Evolutionary conservation across 768 basidiomycete genomes (phyloP).

Genomic region (Mycena crocata): DNA sequence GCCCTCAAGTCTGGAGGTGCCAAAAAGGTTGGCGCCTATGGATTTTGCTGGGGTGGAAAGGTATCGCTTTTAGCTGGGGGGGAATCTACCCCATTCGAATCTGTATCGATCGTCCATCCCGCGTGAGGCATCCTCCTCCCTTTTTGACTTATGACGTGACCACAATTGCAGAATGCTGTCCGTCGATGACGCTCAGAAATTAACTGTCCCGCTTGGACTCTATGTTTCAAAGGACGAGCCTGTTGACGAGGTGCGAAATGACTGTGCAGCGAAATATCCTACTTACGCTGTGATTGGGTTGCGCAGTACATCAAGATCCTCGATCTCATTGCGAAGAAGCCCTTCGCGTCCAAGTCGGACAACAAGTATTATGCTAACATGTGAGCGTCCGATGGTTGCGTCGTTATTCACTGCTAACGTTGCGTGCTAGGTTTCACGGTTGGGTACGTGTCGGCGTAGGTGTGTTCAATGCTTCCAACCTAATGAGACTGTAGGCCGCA

Average conservation of each 20-base stretch:
- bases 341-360: conserved; percentile 61
- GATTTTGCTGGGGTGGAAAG: conserved; percentile 73
- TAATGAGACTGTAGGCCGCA: conserved; percentile 52
- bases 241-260: conserved; percentile 56
- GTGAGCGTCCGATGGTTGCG: conserved; percentile 37
- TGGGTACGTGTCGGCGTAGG: conserved; percentile 43
- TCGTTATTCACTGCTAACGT: neutral
- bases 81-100: conserved; percentile 57
- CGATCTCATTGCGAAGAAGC: conserved; percentile 59
- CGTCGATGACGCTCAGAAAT: conserved; percentile 59
- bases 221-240: conserved; percentile 72
- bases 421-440: conserved; percentile 62
- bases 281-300: neutral
- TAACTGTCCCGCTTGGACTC: conserved; percentile 65
- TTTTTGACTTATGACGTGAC: neutral
- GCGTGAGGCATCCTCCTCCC: conserved; percentile 53
- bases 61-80: conserved; percentile 56
- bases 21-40: conserved; percentile 61
- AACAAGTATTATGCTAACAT: conserved; percentile 62
- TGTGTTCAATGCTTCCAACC: neutral
- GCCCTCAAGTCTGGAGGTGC: conserved; percentile 55
- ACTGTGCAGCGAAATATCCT: too few species aligned
- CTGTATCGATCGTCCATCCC: conserved; percentile 66
- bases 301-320: conserved; percentile 53
- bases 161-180: conserved; percentile 59